Evolutionary conservation across 148 eudicot species (phyloP).

Genomic region (Vaccinium macrocarpon): DNA sequence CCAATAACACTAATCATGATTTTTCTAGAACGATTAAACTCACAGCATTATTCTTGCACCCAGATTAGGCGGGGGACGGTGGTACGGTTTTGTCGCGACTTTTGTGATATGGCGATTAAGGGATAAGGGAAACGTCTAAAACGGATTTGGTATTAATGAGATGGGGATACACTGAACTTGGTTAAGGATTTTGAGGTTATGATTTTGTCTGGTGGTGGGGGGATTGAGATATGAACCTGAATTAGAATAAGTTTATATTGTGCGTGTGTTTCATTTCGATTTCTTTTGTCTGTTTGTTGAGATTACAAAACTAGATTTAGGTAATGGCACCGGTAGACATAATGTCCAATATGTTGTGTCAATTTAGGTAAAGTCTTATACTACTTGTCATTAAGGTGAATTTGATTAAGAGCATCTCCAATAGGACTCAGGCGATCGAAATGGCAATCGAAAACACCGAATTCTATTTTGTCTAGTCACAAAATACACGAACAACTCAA

Average conservation of each 20-base stretch:
- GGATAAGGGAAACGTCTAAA: conserved; percentile 9
- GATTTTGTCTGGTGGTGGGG: conserved; percentile 14
- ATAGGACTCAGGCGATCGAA: too few relatives aligned
- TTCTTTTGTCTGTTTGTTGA: background rate
- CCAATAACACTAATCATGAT: too few relatives aligned
- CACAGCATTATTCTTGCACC: background rate
- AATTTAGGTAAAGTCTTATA: background rate
- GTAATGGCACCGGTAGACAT: background rate
- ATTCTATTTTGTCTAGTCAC: too few relatives aligned
- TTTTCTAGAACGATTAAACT: too few relatives aligned
- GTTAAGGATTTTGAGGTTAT: background rate
- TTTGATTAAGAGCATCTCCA: too few relatives aligned
- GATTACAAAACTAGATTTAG: background rate
- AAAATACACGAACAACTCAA: too few relatives aligned
- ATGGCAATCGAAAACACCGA: too few relatives aligned
- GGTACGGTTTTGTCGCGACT: conserved; percentile 15
- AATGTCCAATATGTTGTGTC: background rate
- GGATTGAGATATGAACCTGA: conserved; percentile 6
- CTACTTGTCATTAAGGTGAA: too few relatives aligned
- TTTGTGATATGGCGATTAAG: conserved; percentile 4
- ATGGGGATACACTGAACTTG: conserved; percentile 15
- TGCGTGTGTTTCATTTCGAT: background rate
- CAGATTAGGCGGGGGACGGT: conserved; percentile 18
- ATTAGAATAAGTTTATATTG: background rate
- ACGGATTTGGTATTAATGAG: background rate